Base-by-base conservation (phyloP, 345 rosid species). In the Moricandia arvensis region DNA sequence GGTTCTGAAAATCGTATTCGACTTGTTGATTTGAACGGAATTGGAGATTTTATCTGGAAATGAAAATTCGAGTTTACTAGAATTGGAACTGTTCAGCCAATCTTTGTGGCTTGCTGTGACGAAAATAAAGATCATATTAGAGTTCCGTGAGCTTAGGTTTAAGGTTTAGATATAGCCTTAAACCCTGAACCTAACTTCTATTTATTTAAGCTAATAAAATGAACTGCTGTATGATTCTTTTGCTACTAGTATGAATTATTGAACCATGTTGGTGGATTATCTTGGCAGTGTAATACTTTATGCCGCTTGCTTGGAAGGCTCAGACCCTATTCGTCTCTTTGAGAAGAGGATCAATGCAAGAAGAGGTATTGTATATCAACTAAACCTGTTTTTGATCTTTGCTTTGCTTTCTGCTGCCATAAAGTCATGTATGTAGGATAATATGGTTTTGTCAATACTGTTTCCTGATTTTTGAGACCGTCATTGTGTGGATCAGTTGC, bases 251-350 rank as follows among this genome's bases (percentile, higher is more conserved):
- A 37, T 37, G 49, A 51, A 17, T 68, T 61, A 68, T 70, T 58
- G 57, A 59, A 13, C 4, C 1, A 0, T 60, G 6, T 30, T 69
- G n/a, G 5, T 10, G 4, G 6, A 64, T 72, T 45, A 49, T 72
- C 63, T 45, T 79, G 63, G 27, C 84, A 95, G 99, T 59, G 79
- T 87, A 60, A 83, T 86, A 59, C 80, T 89, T 30, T 95, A 95
- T 75, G 93, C 97, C 2, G 83, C 99, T 24, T 95, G 99, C 79
- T 86, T 95, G 76, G 92, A 95, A 86, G 99, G 99, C 29, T 90
- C 96, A 1, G 97, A 95, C 68, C 99, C 97, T 1, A 71, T 95
- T 84, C 87, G 93, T 49, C 88, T 95, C 57, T 92, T 90, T 69
- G 99, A 95, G 88, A 95, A 84, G 77, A 87, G 97, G 71, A 75